Evolutionary conservation across 345 rosid species (phyloP).

Genomic region (Hirschfeldia incana): DNA sequence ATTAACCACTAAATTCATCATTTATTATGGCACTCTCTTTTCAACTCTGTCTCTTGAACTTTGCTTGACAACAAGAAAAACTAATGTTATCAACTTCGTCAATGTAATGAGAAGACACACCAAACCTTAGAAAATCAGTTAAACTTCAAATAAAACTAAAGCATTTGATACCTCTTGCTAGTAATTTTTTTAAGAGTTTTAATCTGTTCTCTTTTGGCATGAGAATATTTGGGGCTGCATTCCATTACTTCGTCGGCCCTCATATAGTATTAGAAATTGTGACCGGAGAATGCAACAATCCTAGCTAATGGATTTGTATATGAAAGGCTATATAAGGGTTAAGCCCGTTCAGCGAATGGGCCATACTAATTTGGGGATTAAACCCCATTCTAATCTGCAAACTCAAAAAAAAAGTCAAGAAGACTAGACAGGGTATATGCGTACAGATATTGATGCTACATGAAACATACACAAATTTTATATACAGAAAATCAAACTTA

Average conservation of each 20-base stretch:
- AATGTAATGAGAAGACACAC: too few species aligned
- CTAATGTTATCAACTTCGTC: too few species aligned
- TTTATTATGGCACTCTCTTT: not conserved
- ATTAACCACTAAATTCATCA: not conserved
- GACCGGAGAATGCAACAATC: not conserved
- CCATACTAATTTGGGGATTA: not conserved
- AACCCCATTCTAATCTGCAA: not conserved
- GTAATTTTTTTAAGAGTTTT: not conserved
- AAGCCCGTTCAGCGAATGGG: not conserved
- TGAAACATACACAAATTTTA: not conserved
- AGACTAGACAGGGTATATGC: not conserved
- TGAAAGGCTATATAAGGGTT: not conserved
- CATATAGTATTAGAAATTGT: not conserved
- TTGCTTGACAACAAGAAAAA: not conserved
- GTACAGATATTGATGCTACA: slow-evolving; percentile 7
- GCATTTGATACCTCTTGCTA: not conserved
- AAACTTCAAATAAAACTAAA: too few species aligned
- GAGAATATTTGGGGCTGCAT: not conserved
- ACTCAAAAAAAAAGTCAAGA: not conserved
- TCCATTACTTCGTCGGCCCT: not conserved
- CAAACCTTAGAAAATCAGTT: too few species aligned
- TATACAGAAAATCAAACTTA: not conserved
- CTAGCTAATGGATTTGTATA: not conserved
- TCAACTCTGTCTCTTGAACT: not conserved
- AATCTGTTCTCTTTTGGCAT: not conserved